A percentile compares a stretch with the other conserved stretches of the same genome.
These are phyloP conservation scores for Heritiera littoralis DNA, from an alignment of 345 rosid genomes.

Conservation along the genomic window DNA sequence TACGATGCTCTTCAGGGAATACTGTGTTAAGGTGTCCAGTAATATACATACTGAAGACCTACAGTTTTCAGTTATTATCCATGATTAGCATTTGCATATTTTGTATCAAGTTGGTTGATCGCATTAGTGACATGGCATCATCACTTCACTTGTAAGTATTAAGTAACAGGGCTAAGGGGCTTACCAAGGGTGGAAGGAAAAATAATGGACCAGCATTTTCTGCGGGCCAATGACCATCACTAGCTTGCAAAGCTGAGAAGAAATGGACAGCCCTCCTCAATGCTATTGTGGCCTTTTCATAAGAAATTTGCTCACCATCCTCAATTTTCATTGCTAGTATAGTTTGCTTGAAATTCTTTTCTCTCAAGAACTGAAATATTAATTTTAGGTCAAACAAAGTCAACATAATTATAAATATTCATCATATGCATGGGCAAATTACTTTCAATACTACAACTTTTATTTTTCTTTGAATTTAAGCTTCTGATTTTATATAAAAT, in stretches of 20 bases:
- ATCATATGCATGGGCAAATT: too few relatives aligned
- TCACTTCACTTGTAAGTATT: background rate
- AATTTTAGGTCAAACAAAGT: background rate
- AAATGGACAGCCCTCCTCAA: constrained; percentile 46
- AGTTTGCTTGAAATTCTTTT: constrained; percentile 53
- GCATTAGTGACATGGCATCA: background rate
- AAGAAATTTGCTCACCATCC: constrained; percentile 42
- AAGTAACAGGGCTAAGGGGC: background rate
- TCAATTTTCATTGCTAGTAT: constrained; percentile 48
- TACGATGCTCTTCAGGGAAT: constrained; percentile 40
- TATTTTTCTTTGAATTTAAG: too few relatives aligned
- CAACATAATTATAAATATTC: too few relatives aligned
- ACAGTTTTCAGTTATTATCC: background rate
- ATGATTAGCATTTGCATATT: background rate
- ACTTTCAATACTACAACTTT: too few relatives aligned
- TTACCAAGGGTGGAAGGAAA: constrained; percentile 61
- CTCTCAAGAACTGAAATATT: constrained; percentile 48
- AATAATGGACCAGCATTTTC: constrained; percentile 64
- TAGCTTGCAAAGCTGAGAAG: constrained; percentile 60
- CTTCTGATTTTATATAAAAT: too few relatives aligned
- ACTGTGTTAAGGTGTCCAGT: constrained; percentile 46
- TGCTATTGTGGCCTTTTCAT: constrained; percentile 49
- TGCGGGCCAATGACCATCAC: constrained; percentile 71
- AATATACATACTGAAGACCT: constrained; percentile 45
- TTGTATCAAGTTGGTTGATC: too few relatives aligned